Conservation (phyloP, 257 asterid genomes). For the Fraxinus quadrangulata region DNA sequence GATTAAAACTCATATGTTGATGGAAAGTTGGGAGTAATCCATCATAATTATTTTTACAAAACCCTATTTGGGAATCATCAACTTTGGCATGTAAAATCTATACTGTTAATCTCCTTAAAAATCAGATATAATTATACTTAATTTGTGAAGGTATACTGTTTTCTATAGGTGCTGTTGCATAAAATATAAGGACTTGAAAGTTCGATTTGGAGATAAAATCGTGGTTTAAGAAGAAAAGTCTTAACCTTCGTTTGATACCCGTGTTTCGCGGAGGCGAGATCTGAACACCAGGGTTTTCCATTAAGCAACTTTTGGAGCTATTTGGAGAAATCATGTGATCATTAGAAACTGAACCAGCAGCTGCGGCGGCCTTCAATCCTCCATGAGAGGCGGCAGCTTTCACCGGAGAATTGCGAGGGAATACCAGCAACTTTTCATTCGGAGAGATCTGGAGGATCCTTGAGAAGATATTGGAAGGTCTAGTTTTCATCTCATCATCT, state of each 20-base stretch:
- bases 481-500: constrained; percentile 40
- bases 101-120: constrained; percentile 11
- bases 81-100: constrained; percentile 26
- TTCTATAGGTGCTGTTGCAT: constrained; percentile 26
- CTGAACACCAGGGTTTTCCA: constrained; percentile 57
- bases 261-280: constrained; percentile 96
- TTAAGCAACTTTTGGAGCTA: constrained; percentile 49
- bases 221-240: constrained; percentile 18
- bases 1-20: not conserved
- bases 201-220: constrained; percentile 4
- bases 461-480: constrained; percentile 56
- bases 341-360: constrained; percentile 26
- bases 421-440: constrained; percentile 34
- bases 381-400: constrained; percentile 24
- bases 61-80: constrained; percentile 35
- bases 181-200: constrained; percentile 21
- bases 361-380: constrained; percentile 25
- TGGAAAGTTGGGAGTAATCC: too few relatives aligned
- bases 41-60: not conserved
- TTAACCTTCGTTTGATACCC: constrained; percentile 91
- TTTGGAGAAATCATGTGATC: constrained; percentile 34
- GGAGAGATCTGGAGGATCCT: constrained; percentile 87
- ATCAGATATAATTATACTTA: not conserved
- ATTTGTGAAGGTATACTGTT: constrained; percentile 3
- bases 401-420: constrained; percentile 37